phyloP scores from a whole-genome alignment of 371 early-diverging fungal genomes.

The Dentiscutata heterogama region DNA sequence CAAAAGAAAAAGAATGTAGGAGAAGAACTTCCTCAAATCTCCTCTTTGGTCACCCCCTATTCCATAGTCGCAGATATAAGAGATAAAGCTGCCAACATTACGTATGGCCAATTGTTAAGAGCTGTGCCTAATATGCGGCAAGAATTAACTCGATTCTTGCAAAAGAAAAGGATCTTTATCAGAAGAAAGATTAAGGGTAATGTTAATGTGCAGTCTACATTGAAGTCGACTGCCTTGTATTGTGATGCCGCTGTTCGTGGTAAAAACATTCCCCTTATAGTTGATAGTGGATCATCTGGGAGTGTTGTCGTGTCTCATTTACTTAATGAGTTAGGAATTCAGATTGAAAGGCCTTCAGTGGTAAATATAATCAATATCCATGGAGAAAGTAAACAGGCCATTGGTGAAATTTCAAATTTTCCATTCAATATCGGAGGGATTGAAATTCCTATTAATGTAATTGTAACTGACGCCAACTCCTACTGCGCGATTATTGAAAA shows the following conservation, averaged over 20 bases:
- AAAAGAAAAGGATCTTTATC: too few relatives aligned
- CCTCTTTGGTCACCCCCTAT: too few relatives aligned
- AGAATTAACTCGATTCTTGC: too few relatives aligned
- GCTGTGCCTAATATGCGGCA: too few relatives aligned
- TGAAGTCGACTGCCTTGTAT: not conserved
- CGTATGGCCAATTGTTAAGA: too few relatives aligned
- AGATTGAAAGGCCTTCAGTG: not conserved
- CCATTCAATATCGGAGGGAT: not conserved
- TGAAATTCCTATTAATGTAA: not conserved
- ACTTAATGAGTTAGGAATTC: not conserved
- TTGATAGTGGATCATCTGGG: not conserved
- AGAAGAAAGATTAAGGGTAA: too few relatives aligned
- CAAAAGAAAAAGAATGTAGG: too few relatives aligned
- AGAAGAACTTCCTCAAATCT: too few relatives aligned
- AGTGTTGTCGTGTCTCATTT: not conserved
- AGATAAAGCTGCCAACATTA: too few relatives aligned
- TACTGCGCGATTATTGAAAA: not conserved
- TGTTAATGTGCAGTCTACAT: not conserved
- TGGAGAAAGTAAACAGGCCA: not conserved
- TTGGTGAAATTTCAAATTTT: not conserved
- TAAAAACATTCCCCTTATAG: not conserved
- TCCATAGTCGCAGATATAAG: too few relatives aligned
- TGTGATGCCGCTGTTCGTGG: not conserved
- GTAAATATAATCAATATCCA: not conserved
- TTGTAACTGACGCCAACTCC: not conserved